Evolutionary conservation across 139 green algal species (phyloP), one percentile per base, ranked within the genome.

Genomic region (Trebouxia sp.): DNA sequence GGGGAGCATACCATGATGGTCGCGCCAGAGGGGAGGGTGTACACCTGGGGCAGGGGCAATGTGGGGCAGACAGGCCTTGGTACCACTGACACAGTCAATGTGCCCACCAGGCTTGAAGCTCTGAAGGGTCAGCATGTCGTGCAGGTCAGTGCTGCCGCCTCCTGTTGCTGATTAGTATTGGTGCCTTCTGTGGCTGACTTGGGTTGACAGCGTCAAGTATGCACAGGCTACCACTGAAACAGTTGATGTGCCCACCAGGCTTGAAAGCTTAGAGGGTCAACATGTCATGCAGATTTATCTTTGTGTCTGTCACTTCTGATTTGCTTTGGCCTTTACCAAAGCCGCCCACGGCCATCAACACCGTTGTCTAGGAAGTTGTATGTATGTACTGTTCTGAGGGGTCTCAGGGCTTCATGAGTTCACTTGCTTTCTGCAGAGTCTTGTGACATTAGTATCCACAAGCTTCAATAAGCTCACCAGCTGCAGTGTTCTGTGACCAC

Each of bases 1-100:
- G 87, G 80, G 15, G 87, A 94, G 39, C 92, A 96, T 85, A 96
- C 87, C 0, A 75, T 92, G 24, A 78, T 87, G 11, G 41, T 95
- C 9, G 75, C 32, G 0, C 38, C 32, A 4, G 50, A 85, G 32
- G 72, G 72, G 6, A 45, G 45, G 43, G 55, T 95, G 47, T 94
- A 85, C 50, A 65, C 83, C 4, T 95, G 87, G 85, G 93, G 93
- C 11, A 65, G 76, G 1, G 88, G 90, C 51, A 83, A 62, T 6
- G 94, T 85, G 76, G 93, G 93, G 0, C 89, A 94, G 76, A 92
- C 88, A 5, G 93, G 93, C 0, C 83, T 90, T 15, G 88, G 88
- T 11, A 85, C 70, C 41, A 85, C 41, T 0, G 87, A 92, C 67
- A 87, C 90, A 58, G 77, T 85, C 3, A 87, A 74, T 74, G 38